Base-by-base conservation (phyloP, 176 grass and related monocot species). In the Oryza glumipatula region DNA sequence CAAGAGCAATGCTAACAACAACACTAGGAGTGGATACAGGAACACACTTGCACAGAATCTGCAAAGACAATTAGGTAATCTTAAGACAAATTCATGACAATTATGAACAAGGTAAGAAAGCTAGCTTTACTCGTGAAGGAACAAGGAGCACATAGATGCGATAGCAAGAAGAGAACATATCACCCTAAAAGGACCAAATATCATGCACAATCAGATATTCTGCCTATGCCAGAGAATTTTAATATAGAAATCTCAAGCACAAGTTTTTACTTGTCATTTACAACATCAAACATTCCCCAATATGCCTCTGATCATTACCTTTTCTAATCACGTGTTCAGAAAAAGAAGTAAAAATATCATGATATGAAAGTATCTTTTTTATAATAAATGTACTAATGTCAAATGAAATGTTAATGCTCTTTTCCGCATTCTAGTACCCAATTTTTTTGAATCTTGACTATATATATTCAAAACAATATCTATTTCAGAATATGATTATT, bases 1-100 rank as follows among this genome's bases (percentile, higher is more conserved):
- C 93, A 89, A 98, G 81, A 77, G 91, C 86, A 83, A 98, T 88
- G 79, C 95, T 98, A 61, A 92, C 83, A 65, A 83, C 89, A 90
- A 84, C 88, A 58, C 78, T 87, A 70, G 95, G 96, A 86, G 88
- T 86, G 63, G 77, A 92, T 82, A 83, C 77, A 38, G 74, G 73
- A 52, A 82, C 83, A 6, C 86, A 82, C 83, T 84, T 80, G 73
- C 93, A 89, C 72, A 98, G 65, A 85, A 89, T 94, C 96, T 98
- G 82, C 73, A 84, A 51, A 7, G 65, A 88, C 11, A 90, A 90
- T 85, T 77, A 65, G 21, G 41, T 84, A 75, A 80, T 85, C 33
- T 65, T 74, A 58, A 80, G 22, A 38, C 86, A 26, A 87, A 65
- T 77, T 63, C 9, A 63, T 10, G 51, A 32, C 33, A 70, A 67